phyloP scores from a whole-genome alignment of 2,329 filamentous ascomycete genomes.

The Fusarium sp. region DNA sequence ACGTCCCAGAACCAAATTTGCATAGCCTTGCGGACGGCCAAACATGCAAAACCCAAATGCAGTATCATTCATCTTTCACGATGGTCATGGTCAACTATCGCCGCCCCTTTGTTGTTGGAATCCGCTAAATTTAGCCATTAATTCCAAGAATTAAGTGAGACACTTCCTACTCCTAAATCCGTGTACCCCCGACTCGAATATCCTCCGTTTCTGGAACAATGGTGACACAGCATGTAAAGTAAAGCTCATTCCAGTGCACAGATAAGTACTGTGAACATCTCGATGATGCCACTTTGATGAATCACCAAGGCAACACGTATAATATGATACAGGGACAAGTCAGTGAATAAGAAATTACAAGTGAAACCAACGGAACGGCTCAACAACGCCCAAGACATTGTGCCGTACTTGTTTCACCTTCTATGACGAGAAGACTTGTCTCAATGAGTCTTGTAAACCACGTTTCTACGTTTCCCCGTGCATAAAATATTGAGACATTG shows the following conservation, averaged over 20 bases:
- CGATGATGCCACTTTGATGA: neutral
- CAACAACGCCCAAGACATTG: neutral
- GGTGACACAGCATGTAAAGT: neutral
- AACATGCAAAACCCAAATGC: neutral
- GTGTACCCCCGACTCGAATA: neutral
- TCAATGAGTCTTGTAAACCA: neutral
- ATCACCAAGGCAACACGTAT: conserved; percentile 1
- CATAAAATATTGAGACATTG: neutral
- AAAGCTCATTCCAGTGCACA: neutral
- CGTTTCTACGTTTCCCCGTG: conserved; percentile 4
- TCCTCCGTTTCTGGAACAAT: neutral
- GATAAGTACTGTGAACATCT: neutral
- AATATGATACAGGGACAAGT: conserved; percentile 1
- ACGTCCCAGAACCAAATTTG: conserved; percentile 44
- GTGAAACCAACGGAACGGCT: conserved; percentile 6
- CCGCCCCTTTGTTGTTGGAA: accelerated
- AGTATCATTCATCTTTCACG: neutral
- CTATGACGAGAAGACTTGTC: conserved; percentile 21
- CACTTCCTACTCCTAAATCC: neutral
- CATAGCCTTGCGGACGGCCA: neutral
- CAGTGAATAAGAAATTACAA: neutral
- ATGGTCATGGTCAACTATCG: neutral
- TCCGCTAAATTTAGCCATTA: neutral
- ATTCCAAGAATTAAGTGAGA: neutral
- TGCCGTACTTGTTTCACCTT: conserved; percentile 2